phyloP scores from a whole-genome alignment of 208 protist genomes.

The Angomonas ambiguus region DNA sequence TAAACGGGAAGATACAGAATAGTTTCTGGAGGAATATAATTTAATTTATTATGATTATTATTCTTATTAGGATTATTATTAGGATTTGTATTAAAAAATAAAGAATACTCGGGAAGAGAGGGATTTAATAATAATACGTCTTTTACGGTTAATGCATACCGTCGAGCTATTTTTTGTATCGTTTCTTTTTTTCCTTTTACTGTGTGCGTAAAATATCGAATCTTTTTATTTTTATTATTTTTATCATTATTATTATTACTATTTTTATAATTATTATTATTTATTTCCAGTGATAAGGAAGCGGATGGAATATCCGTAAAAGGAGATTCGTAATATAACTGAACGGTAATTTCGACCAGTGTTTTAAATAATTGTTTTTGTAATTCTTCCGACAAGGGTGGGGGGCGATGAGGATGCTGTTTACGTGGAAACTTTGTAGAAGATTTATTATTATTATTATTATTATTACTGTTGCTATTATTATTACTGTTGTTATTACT shows the following conservation, averaged over 20 bases:
- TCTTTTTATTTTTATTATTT: not conserved
- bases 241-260: no score
- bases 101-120: no score
- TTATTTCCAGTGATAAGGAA: no score
- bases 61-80: not conserved
- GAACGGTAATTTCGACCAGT: not conserved
- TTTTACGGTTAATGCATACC: not conserved
- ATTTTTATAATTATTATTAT: slow-evolving; percentile 2
- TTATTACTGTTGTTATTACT: no score
- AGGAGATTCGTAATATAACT: not conserved
- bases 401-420: no score
- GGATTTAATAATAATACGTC: not conserved
- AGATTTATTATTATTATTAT: slow-evolving; percentile 2
- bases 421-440: no score
- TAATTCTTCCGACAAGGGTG: not conserved
- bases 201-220: not conserved
- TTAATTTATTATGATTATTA: not conserved
- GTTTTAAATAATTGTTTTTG: not conserved
- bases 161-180: not conserved
- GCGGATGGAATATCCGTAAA: not conserved
- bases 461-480: not conserved
- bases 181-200: not conserved
- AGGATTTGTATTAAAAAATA: not conserved
- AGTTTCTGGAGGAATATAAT: no score
- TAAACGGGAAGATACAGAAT: not conserved